Conservation (phyloP, 257 asterid genomes). For the Solanum corneliomulleri region DNA sequence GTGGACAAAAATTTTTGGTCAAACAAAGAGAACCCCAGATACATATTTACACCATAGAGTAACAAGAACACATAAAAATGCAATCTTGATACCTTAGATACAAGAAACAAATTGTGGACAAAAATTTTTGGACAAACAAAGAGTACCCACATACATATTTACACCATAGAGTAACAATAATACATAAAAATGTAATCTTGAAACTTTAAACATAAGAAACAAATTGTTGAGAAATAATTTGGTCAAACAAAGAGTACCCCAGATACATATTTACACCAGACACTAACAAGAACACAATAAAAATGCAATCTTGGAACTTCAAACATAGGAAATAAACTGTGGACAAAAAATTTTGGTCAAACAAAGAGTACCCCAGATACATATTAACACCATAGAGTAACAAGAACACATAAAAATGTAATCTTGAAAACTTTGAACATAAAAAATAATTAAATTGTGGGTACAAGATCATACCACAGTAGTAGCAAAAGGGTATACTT, state of each 20-base stretch:
- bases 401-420: constrained; percentile 6
- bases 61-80: constrained; percentile 3
- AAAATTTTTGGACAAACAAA: not conserved
- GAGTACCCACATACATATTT: not conserved
- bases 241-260: not conserved
- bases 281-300: not conserved
- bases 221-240: not conserved
- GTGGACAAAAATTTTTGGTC: not conserved
- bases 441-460: not conserved
- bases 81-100: constrained; percentile 7
- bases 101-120: not conserved
- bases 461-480: constrained; percentile 17
- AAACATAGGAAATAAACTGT: not conserved
- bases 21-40: not conserved
- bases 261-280: not conserved
- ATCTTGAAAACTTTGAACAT: constrained; percentile 8
- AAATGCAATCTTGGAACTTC: not conserved
- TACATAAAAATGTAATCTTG: constrained; percentile 9
- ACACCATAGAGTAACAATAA: not conserved
- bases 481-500: not conserved
- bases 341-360: not conserved
- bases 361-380: not conserved
- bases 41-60: not conserved
- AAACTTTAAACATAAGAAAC: not conserved
- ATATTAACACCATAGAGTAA: not conserved